phyloP scores from a whole-genome alignment of 2,329 filamentous ascomycete genomes.

The Botrytis deweyae region DNA sequence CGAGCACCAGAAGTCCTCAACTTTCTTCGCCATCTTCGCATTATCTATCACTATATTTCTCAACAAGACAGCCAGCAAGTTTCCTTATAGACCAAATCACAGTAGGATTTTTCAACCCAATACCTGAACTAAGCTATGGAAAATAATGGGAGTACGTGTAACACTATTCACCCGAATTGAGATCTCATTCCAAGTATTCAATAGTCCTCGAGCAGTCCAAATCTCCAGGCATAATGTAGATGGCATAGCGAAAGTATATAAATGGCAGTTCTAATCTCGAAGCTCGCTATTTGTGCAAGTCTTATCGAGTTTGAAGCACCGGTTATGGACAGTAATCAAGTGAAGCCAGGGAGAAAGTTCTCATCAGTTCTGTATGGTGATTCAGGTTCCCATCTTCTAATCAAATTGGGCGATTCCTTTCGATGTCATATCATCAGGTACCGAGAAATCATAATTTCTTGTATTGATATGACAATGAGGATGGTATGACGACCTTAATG shows the following conservation, averaged over 20 bases:
- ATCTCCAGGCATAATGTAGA: not conserved
- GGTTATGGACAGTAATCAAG: accelerated
- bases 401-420: not conserved
- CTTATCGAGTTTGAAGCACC: not conserved
- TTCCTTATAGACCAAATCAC: not conserved
- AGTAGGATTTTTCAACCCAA: not conserved
- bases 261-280: not conserved
- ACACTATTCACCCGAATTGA: not conserved
- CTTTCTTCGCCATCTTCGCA: not conserved
- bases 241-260: not conserved
- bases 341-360: not conserved
- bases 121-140: not conserved
- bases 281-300: not conserved
- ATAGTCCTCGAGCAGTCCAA: not conserved
- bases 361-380: not conserved
- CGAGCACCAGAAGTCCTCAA: not conserved
- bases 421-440: not conserved
- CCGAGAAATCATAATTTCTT: not conserved
- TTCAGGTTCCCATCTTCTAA: not conserved
- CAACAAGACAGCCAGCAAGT: not conserved
- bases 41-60: not conserved
- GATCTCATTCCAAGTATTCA: not conserved
- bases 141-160: not conserved
- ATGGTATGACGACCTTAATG: not conserved
- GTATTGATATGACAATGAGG: not conserved